Evolutionary conservation across 2,329 filamentous ascomycete species (phyloP).

Genomic region (Fusarium tanahbumbuense): DNA sequence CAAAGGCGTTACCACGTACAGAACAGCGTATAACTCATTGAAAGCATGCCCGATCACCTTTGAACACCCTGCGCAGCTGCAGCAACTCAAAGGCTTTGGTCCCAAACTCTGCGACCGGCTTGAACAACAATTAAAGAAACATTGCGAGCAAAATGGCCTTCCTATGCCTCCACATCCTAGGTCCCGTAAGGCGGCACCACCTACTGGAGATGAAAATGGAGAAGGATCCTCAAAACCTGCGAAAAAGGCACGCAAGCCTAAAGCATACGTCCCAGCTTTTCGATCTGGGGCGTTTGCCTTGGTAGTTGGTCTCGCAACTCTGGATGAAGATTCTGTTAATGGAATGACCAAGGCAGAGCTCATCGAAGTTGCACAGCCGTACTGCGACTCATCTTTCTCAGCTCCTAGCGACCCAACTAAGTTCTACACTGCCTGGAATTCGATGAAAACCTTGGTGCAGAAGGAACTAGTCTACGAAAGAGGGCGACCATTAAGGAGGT

Average conservation of each 20-base stretch:
- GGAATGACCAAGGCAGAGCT: conserved; percentile 76
- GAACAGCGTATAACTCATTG: conserved; percentile 80
- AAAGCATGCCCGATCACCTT: conserved; percentile 78
- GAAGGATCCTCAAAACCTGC: conserved; percentile 54
- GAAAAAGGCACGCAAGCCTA: conserved; percentile 70
- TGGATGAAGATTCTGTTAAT: conserved; percentile 62
- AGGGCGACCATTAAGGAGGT: conserved; percentile 74
- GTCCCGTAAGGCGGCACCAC: conserved; percentile 54
- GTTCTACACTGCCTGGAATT: conserved; percentile 84
- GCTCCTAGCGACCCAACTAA: conserved; percentile 74
- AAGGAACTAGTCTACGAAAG: conserved; percentile 81
- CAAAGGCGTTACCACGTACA: conserved; percentile 78
- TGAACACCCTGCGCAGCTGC: conserved; percentile 77
- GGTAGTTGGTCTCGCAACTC: conserved; percentile 71
- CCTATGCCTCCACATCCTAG: conserved; percentile 72
- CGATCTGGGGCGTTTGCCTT: conserved; percentile 82
- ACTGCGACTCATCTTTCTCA: conserved; percentile 80
- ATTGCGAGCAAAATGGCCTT: conserved; percentile 75
- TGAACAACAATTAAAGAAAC: conserved; percentile 67
- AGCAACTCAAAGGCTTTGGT: conserved; percentile 79
- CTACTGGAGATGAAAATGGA: conserved; percentile 48
- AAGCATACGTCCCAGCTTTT: conserved; percentile 76
- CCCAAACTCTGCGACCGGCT: conserved; percentile 77
- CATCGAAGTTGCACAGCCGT: conserved; percentile 75
- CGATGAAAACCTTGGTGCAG: conserved; percentile 78